Conservation (phyloP, 2,329 filamentous ascomycete species). For the Coleophoma crateriformis region DNA sequence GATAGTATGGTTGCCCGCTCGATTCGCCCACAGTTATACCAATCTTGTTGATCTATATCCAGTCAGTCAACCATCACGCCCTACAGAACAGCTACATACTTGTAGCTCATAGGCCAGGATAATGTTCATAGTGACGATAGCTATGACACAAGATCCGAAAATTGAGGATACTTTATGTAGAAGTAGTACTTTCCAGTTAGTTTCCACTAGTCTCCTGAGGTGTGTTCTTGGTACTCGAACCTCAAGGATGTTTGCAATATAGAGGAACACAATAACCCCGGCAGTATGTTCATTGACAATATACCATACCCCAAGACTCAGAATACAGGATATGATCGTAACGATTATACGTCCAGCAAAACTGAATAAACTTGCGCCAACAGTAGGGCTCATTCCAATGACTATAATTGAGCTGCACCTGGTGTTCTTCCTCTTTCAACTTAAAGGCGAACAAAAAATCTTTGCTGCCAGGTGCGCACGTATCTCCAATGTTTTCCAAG, state of each 20-base stretch:
- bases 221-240: slow-evolving; percentile 12
- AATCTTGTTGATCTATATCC: slow-evolving; percentile 57
- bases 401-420: slow-evolving; percentile 32
- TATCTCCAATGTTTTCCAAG: slow-evolving; percentile 45
- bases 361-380: slow-evolving; percentile 62
- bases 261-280: slow-evolving; percentile 62
- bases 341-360: slow-evolving; percentile 61
- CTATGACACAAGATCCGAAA: slow-evolving; percentile 56
- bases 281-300: slow-evolving; percentile 56
- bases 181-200: slow-evolving; percentile 40
- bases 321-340: slow-evolving; percentile 57
- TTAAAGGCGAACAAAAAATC: slow-evolving; percentile 33
- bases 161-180: slow-evolving; percentile 57
- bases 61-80: background rate
- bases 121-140: slow-evolving; percentile 47
- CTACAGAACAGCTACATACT: slow-evolving; percentile 6
- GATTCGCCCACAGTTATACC: slow-evolving; percentile 45
- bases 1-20: slow-evolving; percentile 62
- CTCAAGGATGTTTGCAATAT: slow-evolving; percentile 51
- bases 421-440: background rate
- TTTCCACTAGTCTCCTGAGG: no score
- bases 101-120: slow-evolving; percentile 46
- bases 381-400: slow-evolving; percentile 31
- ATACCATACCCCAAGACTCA: slow-evolving; percentile 63
- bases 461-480: slow-evolving; percentile 47